Evolutionary conservation across 2,329 filamentous ascomycete species (phyloP).

Genomic region (Sclerotinia nivalis): DNA sequence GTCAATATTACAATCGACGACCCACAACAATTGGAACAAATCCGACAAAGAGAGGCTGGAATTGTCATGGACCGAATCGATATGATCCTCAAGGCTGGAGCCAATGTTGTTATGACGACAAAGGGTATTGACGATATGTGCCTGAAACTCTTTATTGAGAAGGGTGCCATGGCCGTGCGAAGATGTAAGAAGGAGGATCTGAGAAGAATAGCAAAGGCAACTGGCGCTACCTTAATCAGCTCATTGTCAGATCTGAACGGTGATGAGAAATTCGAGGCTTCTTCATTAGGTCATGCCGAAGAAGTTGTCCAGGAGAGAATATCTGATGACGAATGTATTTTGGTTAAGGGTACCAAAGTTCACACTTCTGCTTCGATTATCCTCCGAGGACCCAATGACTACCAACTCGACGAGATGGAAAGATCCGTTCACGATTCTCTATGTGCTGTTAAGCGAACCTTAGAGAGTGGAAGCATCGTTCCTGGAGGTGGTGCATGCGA

Average conservation of each 20-base stretch:
- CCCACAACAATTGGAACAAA: constrained; percentile 95
- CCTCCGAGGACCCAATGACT: constrained; percentile 93
- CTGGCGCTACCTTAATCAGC: constrained; percentile 88
- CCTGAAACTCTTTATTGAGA: constrained; percentile 91
- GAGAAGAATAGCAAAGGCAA: constrained; percentile 91
- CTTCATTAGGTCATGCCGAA: constrained; percentile 85
- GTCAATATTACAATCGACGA: constrained; percentile 99
- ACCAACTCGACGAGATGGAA: constrained; percentile 98
- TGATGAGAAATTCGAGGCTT: constrained; percentile 92
- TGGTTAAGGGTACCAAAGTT: constrained; percentile 93
- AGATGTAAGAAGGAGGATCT: constrained; percentile 99
- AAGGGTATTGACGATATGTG: constrained; percentile 98
- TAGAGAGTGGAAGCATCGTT: constrained; percentile 95
- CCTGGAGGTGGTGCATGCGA: constrained; percentile 95
- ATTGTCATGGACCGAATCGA: constrained; percentile 94
- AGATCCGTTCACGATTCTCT: constrained; percentile 96
- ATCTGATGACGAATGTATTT: constrained; percentile 96
- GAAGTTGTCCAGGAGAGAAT: constrained; percentile 98
- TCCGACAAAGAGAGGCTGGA: constrained; percentile 85
- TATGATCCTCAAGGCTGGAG: constrained; percentile 95
- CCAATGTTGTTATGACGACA: constrained; percentile 93
- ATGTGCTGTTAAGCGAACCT: constrained; percentile 92
- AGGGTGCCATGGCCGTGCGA: constrained; percentile 91
- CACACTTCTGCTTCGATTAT: constrained; percentile 95
- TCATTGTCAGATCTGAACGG: constrained; percentile 95